phyloP scores from a whole-genome alignment of 2,329 filamentous ascomycete genomes.

The Curvularia sp. region DNA sequence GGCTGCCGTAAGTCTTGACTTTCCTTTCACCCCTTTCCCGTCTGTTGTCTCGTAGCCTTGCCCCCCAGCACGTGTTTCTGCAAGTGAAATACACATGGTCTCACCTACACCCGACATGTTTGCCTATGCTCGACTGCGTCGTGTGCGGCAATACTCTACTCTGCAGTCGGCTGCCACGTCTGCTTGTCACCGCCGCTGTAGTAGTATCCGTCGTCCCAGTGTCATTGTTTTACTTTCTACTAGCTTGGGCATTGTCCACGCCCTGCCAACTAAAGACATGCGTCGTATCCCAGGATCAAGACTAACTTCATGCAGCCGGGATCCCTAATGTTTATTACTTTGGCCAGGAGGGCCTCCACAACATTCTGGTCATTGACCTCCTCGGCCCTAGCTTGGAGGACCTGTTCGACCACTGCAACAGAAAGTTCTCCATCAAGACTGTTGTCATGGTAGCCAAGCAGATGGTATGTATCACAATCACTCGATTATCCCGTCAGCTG shows the following conservation, averaged over 20 bases:
- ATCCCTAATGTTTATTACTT: conserved; percentile 99
- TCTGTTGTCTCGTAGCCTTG: conserved; percentile 3
- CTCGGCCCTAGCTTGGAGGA: conserved; percentile 95
- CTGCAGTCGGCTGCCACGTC: neutral
- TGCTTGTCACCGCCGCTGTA: neutral
- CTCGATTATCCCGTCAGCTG: neutral
- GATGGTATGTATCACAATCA: conserved; percentile 71
- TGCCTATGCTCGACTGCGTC: neutral
- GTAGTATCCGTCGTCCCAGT: neutral
- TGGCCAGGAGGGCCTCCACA: conserved; percentile 96
- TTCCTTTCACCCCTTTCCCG: conserved; percentile 25
- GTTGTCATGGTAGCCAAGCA: conserved; percentile 99
- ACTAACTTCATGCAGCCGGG: conserved; percentile 68
- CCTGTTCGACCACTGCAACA: conserved; percentile 95
- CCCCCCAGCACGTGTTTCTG: neutral
- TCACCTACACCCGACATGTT: neutral
- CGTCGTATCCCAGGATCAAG: neutral
- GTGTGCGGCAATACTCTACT: neutral
- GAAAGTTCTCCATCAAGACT: conserved; percentile 95
- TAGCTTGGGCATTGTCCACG: neutral
- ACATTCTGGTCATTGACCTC: conserved; percentile 97
- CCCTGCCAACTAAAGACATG: neutral
- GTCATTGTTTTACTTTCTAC: neutral
- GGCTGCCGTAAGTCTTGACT: conserved; percentile 84
- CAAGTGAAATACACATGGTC: neutral